Base-by-base conservation (phyloP, 306 rosid species). In the Fagus crenata region DNA sequence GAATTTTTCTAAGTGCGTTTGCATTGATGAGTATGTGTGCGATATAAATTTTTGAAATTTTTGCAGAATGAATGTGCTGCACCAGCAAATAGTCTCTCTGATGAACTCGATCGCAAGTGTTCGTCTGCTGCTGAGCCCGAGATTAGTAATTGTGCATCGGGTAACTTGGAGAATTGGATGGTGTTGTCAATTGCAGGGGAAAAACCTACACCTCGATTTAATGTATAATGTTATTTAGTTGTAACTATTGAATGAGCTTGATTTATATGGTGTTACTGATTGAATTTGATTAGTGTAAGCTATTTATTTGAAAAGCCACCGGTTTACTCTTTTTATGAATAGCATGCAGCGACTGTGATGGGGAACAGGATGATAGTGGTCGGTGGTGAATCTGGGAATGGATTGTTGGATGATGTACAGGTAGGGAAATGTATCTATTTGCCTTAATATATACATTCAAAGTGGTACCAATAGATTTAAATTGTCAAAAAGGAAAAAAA, bases 341-440 rank as follows among this genome's bases (percentile, higher is more conserved):
- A 91, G 98, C 98, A 93, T 81, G 96, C 96, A 0, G 93, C 96
- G 1, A 84, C 98, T 68, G 94, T 94, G 65, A 83, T 94, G 77
- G 98, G 95, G 82, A 92, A 89, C 77, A 94, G 90, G 85, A 90
- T 94, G 92, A 90, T 92, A 65, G 97, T 94, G 72, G 98, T 94
- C 71, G 98, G 98, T 0, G 97, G 97, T 7, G 98, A 94, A 86
- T 85, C 95, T 40, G 90, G 89, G 35, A 84, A 79, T 76, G 96
- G 84, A 40, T 76, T 94, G 80, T 84, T 92, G 64, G 94, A 94
- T 77, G 98, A 94, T 67, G 98, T 90, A 18, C 94, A 94, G 93
- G 97, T 94, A 76, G 63, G 88, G 71, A 42, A 58, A 59, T 7
- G 54, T 68, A 61, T 67, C 53, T 61, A 22, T 72, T 65, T 18